Conservation (phyloP, 1,284 basidiomycete genomes). For the Ustilago shanxiensis region DNA sequence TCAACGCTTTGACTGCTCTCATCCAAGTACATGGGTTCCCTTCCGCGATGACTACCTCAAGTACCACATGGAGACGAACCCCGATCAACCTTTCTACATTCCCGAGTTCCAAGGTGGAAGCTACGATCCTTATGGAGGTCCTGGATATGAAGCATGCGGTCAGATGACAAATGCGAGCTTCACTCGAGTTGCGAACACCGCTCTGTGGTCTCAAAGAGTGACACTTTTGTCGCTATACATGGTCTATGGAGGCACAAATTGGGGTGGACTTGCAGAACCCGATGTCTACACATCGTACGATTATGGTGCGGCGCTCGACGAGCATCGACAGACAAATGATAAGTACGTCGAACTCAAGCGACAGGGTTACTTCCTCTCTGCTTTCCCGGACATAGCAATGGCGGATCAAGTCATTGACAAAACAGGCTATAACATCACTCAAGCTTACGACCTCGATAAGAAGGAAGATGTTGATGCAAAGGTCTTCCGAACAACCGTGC, state of each 20-base stretch:
- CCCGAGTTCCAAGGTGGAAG: conserved; percentile 74
- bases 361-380: conserved; percentile 43
- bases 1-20: conserved; percentile 79
- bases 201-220: conserved; percentile 44
- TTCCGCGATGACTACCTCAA: conserved; percentile 53
- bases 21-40: conserved; percentile 75
- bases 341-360: conserved; percentile 57
- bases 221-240: conserved; percentile 76
- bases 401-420: conserved; percentile 32
- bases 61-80: conserved; percentile 71
- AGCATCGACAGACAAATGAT: conserved; percentile 43
- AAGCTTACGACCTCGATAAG: conserved; percentile 18
- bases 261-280: conserved; percentile 45
- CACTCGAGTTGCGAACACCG: conserved; percentile 44
- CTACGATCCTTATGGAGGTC: conserved; percentile 57
- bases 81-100: conserved; percentile 77
- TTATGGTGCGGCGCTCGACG: conserved; percentile 61
- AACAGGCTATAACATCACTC: conserved; percentile 31
- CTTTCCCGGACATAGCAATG: conserved; percentile 56
- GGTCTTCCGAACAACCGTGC: conserved; percentile 33
- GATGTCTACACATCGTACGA: conserved; percentile 71
- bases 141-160: conserved; percentile 45
- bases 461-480: conserved; percentile 4
- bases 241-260: conserved; percentile 82
- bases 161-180: conserved; percentile 52